Evolutionary conservation across 495 filamentous ascomycete species (phyloP), one percentile per base, ranked within the genome.

Genomic region (Cryomyces minteri): DNA sequence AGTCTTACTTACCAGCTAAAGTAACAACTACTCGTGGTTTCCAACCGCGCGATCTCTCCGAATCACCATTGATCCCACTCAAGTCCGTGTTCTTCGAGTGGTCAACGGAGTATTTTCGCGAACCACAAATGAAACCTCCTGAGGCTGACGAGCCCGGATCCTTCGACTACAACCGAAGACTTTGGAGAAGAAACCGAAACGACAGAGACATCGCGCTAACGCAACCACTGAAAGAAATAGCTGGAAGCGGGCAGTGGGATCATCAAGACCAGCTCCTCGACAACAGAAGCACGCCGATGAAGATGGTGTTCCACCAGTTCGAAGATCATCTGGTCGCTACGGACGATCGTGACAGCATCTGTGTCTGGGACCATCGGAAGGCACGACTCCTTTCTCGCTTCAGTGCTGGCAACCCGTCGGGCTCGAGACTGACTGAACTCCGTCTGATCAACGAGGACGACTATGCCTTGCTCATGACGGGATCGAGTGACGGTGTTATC

Each of bases 401-500:
- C 63, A 88, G 82, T 2, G 94, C 94, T 55, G 84, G 82, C 29
- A 96, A 96, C 57, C 90, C 90, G 0, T 70, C 77, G 12, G 85
- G 85, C 9, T 92, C 85, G 4, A 85, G 81, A 54, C 90, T 99
- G 44, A 95, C 85, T 28, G 88, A 94, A 63, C 76, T 94, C 52
- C 79, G 84, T 36, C 92, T 95, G 57, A 90, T 99, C 62, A 99
- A 99, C 52, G 90, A 99, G 58, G 90, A 99, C 54, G 90, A 99
- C 54, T 84, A 90, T 57, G 88, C 92, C 6, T 71, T 94, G 31
- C 62, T 98, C 39, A 84, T 96, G 77, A 94, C 85, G 5, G 90
- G 88, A 5, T 88, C 85, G 7, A 93, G 84, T 1, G 90, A 99
- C 54, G 90, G 90, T 34, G 81, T 96, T 4, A 72, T 99, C 48